Conservation (phyloP, 1,284 basidiomycete species). For the Tilletia caries region DNA sequence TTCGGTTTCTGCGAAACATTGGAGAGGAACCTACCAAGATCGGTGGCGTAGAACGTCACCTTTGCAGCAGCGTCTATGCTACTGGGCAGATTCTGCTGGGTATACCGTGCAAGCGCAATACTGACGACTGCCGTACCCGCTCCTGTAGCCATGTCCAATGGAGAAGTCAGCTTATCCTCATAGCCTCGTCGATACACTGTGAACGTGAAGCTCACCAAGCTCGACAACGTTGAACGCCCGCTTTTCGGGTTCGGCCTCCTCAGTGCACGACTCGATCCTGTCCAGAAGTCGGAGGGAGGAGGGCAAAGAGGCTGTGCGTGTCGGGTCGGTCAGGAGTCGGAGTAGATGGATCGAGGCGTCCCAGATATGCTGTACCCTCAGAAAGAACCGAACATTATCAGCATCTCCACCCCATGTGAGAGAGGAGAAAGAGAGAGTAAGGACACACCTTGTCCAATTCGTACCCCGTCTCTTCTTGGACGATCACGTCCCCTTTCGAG, state of each 20-base stretch:
- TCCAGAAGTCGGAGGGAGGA: not conserved
- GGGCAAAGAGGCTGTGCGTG: not conserved
- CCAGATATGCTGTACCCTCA: constrained; percentile 21
- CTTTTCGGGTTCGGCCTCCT: not conserved
- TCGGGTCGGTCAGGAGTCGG: not conserved
- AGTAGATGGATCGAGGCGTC: constrained; percentile 19
- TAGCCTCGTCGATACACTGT: too few relatives aligned
- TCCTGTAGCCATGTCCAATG: too few relatives aligned
- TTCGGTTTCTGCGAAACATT: not conserved
- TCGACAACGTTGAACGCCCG: not conserved
- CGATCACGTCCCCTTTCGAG: not conserved
- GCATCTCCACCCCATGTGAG: not conserved
- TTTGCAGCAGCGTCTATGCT: not conserved
- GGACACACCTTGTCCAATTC: constrained; percentile 20
- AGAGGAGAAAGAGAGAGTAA: not conserved
- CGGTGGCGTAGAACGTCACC: constrained; percentile 7
- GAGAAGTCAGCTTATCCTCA: too few relatives aligned
- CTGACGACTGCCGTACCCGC: not conserved
- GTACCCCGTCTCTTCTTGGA: constrained; percentile 18
- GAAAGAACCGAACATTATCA: not conserved
- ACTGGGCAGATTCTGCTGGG: not conserved
- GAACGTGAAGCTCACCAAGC: constrained; percentile 16
- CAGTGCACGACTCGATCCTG: not conserved
- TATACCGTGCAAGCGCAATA: not conserved
- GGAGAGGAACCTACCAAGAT: constrained; percentile 10